Evolutionary conservation across 176 grass and related monocot species (phyloP), one percentile per base, ranked within the genome.

Genomic region (Pontederia crassipes): DNA sequence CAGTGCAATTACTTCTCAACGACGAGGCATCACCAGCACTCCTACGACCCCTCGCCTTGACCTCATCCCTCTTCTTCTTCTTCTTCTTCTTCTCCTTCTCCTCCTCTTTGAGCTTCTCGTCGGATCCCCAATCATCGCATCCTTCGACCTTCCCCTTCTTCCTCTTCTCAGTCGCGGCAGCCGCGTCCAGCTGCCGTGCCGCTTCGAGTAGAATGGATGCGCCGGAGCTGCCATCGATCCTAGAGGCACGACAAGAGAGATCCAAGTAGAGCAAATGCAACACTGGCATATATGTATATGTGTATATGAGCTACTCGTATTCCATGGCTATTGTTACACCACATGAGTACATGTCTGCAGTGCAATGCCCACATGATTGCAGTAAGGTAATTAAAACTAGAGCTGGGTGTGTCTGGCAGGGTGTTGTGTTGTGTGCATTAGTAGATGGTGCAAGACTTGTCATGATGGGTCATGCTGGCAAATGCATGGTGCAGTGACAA

Each of bases 381-480:
- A 49, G 26, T 24, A 28, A 27, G 28, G 26, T 17, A n/a, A 9
- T 18, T 17, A n/a, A 8, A 17, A 18, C 14, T 56, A 17, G 27
- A 40, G 27, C 14, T 49, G 16, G 8, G 62, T 49, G 45, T 63
- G 3, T 10, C 9, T 63, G 35, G 47, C 15, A 17, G 17, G 11
- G 18, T 1, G 64, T 52, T 11, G 52, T 46, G 14, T 17, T 54
- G 65, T 27, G 26, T 68, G 65, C 29, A 46, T 68, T 49, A 48
- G n/a, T 55, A 18, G 27, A 45, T 68, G 28, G 65, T 49, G 45
- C 40, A 15, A 13, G 28, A 50, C 49, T 32, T 55, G 65, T 54
- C 49, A 68, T 68, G 51, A 68, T 68, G 65, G 50, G 65, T 68
- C 65, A 68, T 40, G 51, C 65, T 55, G 65, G 49, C 51, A 68